Conservation (phyloP, 176 grass and related monocot species). For the Musa troglodytarum region DNA sequence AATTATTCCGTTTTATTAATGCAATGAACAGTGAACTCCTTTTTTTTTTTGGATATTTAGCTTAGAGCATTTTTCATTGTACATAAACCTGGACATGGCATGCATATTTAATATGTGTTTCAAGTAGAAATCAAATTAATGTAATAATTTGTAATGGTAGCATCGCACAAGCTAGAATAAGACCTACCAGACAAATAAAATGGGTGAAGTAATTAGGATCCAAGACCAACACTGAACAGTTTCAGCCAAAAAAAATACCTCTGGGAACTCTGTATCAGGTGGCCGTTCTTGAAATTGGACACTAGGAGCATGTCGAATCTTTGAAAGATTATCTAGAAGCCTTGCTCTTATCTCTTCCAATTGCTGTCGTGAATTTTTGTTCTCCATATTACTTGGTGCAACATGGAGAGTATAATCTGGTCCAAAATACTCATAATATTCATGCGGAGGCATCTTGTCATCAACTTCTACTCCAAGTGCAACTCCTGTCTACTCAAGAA, state of each 20-base stretch:
- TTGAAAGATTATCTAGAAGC: slow-evolving; percentile 89
- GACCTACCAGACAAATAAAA: not conserved
- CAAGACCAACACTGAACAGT: not conserved
- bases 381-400: slow-evolving; percentile 94
- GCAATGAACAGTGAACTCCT: too few species aligned
- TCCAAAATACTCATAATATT: slow-evolving; percentile 88
- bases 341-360: slow-evolving; percentile 67
- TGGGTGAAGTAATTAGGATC: not conserved
- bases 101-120: not conserved
- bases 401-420: slow-evolving; percentile 95
- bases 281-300: slow-evolving; percentile 81
- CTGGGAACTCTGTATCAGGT: slow-evolving; percentile 72
- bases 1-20: too few species aligned
- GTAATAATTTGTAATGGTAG: not conserved
- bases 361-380: slow-evolving; percentile 61
- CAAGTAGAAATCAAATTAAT: not conserved
- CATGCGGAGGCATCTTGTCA: slow-evolving; percentile 84
- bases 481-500: slow-evolving; percentile 63
- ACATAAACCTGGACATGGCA: not conserved
- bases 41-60: too few species aligned
- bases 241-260: slow-evolving; percentile 37
- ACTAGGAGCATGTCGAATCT: slow-evolving; percentile 77
- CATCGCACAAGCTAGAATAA: not conserved
- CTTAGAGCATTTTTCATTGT: not conserved
- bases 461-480: slow-evolving; percentile 74